These are phyloP conservation scores for Teunomyces panamensis DNA, from an alignment of 805 yeast species.

Conservation along the genomic window DNA sequence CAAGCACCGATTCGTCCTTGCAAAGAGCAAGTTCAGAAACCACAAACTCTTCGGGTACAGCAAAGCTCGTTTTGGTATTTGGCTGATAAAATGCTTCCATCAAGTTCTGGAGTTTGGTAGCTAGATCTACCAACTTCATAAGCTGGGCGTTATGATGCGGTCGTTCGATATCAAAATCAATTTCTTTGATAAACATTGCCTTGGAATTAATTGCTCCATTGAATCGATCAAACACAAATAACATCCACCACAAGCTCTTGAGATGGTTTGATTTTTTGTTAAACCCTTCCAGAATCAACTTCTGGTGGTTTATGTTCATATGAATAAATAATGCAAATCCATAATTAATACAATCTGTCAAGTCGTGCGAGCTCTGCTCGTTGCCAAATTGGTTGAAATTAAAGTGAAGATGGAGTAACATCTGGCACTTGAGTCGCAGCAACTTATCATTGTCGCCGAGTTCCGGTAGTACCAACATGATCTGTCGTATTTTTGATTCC, in stretches of 20 bases:
- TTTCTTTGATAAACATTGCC: conserved; percentile 24
- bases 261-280: conserved; percentile 13
- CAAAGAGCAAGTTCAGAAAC: conserved; percentile 24
- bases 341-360: conserved; percentile 26
- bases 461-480: conserved; percentile 24
- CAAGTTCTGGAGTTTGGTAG: conserved; percentile 23
- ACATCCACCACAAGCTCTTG: conserved; percentile 32
- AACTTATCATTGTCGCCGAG: conserved; percentile 32
- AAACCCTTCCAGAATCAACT: conserved; percentile 1
- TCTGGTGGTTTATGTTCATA: conserved; percentile 15
- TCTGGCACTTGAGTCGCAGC: conserved; percentile 18
- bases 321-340: conserved; percentile 25
- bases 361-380: conserved; percentile 30
- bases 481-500: conserved; percentile 33
- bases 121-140: conserved; percentile 25
- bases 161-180: conserved; percentile 31
- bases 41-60: conserved; percentile 16
- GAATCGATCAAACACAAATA: conserved; percentile 31
- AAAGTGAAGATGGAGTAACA: conserved; percentile 25
- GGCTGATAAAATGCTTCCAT: conserved; percentile 22
- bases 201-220: conserved; percentile 28
- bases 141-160: conserved; percentile 24
- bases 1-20: conserved; percentile 13
- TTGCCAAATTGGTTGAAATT: conserved; percentile 24
- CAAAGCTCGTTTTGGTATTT: neutral